Percentiles rank a stretch among this genome's conserved stretches.
These are phyloP conservation scores for Blastobotrys parvus DNA, from an alignment of 805 yeast species.

Conservation along the genomic window DNA sequence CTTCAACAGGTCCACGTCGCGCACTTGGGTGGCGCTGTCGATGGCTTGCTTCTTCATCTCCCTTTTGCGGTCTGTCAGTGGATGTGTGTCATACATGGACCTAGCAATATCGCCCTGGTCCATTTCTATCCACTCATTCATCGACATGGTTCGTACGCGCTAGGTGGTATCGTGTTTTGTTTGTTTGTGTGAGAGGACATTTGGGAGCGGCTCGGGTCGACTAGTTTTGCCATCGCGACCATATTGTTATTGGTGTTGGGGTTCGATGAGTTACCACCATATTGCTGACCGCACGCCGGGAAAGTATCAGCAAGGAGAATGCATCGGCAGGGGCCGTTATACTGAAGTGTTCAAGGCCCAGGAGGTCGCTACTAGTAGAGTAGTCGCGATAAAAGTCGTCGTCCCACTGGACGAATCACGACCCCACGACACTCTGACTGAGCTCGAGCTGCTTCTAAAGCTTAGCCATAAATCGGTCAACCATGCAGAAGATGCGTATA, in stretches of 20 bases:
- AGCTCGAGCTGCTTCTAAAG: constrained; percentile 33
- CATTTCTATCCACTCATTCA: constrained; percentile 44
- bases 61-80: constrained; percentile 33
- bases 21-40: constrained; percentile 29
- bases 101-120: constrained; percentile 38
- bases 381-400: constrained; percentile 40
- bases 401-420: constrained; percentile 43
- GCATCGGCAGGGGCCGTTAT: constrained; percentile 38
- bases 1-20: constrained; percentile 25
- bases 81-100: constrained; percentile 38
- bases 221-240: not conserved
- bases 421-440: constrained; percentile 46
- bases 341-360: constrained; percentile 32
- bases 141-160: not conserved
- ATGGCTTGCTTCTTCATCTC: constrained; percentile 29
- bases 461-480: constrained; percentile 16
- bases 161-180: not conserved
- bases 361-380: constrained; percentile 6
- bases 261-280: no score
- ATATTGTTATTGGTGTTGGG: not conserved
- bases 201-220: not conserved
- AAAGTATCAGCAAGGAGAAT: constrained; percentile 14
- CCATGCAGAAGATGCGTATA: constrained; percentile 20
- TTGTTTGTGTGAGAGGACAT: not conserved
- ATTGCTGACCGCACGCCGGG: not conserved